Base-by-base conservation (phyloP, 306 rosid genomes). In the Prunus davidiana region DNA sequence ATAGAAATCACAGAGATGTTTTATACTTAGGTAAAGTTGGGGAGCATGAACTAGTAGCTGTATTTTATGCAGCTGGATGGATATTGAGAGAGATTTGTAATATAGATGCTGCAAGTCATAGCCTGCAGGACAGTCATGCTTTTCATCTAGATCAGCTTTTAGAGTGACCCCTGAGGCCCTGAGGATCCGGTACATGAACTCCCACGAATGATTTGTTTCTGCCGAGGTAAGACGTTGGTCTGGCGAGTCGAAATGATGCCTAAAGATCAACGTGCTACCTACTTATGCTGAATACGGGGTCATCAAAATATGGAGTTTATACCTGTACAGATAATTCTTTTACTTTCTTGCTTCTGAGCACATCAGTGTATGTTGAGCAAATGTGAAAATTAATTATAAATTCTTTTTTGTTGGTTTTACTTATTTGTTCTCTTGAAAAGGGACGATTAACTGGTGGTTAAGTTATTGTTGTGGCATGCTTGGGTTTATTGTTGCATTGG, bases 241-340 rank as follows among this genome's bases (percentile, higher is more conserved):
- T 14, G 74, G 68, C 72, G n/a, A 81, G 75, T 72, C 67, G 14
- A 50, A 55, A 74, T 64, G 57, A 63, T 68, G 63, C 79, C 66
- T 46, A 41, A 56, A 32, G 80, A 72, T 34, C 49, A 24, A 67
- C 67, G 72, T 24, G 45, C 67, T 14, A 43, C 25, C 22, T 67
- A 78, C 81, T 20, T 46, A 72, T 76, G 71, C 75, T 76, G 41
- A 64, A 46, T 72, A 72, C 54, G 25, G 61, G 71, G 73, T 57
- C 60, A 68, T 51, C 74, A 68, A 71, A 55, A 71, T 73, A 78
- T 52, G 66, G 70, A 83, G 28, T 82, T 69, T 81, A 80, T 86
- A 84, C 62, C 38, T 89, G 97, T 89, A 87, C 82, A 89, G 85
- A 82, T 52, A 61, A 76, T 83, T 56, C 57, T 75, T 71, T 71